These are phyloP conservation scores for Brettanomyces sp. DNA, from an alignment of 805 yeast genomes.

Conservation along the genomic window DNA sequence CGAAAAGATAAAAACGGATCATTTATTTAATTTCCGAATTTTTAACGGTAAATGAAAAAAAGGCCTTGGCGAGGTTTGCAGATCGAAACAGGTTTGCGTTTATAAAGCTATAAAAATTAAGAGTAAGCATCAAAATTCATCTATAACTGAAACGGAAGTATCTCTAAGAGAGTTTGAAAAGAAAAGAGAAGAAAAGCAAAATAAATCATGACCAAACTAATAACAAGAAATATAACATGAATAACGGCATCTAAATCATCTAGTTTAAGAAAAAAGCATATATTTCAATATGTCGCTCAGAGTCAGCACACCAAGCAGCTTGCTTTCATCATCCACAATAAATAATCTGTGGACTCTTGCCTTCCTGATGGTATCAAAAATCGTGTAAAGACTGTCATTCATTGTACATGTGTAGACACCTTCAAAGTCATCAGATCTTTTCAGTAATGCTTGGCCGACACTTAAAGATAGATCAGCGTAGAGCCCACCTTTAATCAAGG, in stretches of 20 bases:
- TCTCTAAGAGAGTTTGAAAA: not conserved
- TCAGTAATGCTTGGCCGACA: conserved; percentile 92
- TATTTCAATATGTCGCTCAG: conserved; percentile 85
- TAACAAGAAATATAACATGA: too few relatives aligned
- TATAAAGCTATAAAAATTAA: too few relatives aligned
- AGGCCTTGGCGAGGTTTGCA: too few relatives aligned
- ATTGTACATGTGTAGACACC: conserved; percentile 95
- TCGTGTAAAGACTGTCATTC: conserved; percentile 76
- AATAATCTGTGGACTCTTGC: conserved; percentile 86
- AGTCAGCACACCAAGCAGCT: conserved; percentile 74
- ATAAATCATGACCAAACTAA: too few relatives aligned
- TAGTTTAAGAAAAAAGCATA: conserved; percentile 46
- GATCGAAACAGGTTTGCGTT: too few relatives aligned
- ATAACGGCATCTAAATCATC: too few relatives aligned
- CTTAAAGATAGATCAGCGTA: conserved; percentile 82
- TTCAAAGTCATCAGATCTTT: conserved; percentile 92
- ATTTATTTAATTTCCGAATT: too few relatives aligned
- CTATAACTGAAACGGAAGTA: too few relatives aligned
- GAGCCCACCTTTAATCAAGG: conserved; percentile 88
- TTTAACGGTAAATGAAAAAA: too few relatives aligned
- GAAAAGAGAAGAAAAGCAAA: too few relatives aligned
- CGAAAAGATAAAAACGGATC: too few relatives aligned
- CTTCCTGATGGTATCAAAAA: conserved; percentile 87
- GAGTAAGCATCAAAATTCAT: too few relatives aligned
- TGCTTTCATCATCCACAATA: conserved; percentile 80